A percentile compares a stretch with the other conserved stretches of the same genome.
Evolutionary conservation across 2,329 filamentous ascomycete genomes (phyloP).

Genomic region (Ophiostoma triangulosporum): DNA sequence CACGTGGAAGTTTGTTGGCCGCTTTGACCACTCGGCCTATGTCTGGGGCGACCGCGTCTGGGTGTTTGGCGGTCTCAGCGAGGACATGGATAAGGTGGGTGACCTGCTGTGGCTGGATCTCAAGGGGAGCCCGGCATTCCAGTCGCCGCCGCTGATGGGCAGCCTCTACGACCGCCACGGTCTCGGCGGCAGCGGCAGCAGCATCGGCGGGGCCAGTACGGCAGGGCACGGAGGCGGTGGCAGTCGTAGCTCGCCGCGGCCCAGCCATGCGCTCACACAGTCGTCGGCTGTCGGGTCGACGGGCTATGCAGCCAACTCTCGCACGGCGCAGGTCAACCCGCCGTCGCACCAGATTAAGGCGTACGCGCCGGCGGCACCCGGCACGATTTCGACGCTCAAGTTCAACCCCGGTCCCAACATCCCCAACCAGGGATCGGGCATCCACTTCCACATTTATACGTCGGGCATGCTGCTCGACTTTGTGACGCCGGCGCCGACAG

Average conservation of each 20-base stretch:
- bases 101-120: constrained; percentile 97
- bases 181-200: constrained; percentile 16
- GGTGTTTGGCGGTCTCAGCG: constrained; percentile 90
- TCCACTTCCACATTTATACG: constrained; percentile 90
- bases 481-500: constrained; percentile 80
- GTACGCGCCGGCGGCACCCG: constrained; percentile 76
- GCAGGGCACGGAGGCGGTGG: constrained; percentile 16
- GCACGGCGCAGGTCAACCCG: constrained; percentile 52
- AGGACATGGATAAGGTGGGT: constrained; percentile 92
- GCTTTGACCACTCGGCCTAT: constrained; percentile 91
- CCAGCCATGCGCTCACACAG: constrained; percentile 29
- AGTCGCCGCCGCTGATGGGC: constrained; percentile 48
- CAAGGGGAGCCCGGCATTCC: constrained; percentile 75
- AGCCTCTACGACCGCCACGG: constrained; percentile 4
- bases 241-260: constrained; percentile 31
- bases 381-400: constrained; percentile 76
- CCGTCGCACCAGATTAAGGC: constrained; percentile 52
- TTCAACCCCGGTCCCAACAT: constrained; percentile 80
- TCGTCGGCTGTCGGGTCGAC: constrained; percentile 40
- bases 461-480: constrained; percentile 89
- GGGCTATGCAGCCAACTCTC: constrained; percentile 54
- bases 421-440: constrained; percentile 78
- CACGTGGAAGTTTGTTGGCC: constrained; percentile 85
- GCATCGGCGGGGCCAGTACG: constrained; percentile 24
- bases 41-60: constrained; percentile 85